Evolutionary conservation across 2,329 filamentous ascomycete genomes (phyloP), one percentile per base, ranked within the genome.

Genomic region (Metarhizium rileyi): DNA sequence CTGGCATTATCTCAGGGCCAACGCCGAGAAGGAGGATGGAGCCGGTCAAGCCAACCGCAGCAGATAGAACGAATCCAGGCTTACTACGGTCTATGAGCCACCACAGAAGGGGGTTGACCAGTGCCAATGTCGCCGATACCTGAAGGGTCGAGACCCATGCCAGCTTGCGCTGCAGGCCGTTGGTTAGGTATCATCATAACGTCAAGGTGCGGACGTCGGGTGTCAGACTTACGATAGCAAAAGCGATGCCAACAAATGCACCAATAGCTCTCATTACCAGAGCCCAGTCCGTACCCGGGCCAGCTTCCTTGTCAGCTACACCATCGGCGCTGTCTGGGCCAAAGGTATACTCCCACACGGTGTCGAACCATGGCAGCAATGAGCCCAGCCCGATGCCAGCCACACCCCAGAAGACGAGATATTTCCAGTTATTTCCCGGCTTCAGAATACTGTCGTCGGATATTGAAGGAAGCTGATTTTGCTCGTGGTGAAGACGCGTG

Each of bases 61-160:
- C 75, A 0, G 88, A 90, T 49, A 96, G 77, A 30, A 93, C 70
- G 57, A 97, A 86, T 4, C 93, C 93, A 0, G 90, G 79, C 57
- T 82, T 83, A 44, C 89, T 93, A 46, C 91, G 87, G 68, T 98
- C 93, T 61, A 98, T 86, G 23, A 97, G 75, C 68, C 95, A 98
- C 93, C 93, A 98, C 18, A 98, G 73, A 9, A 93, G 86, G 1
- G 93, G 91, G 63, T 97, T 97, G 20, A 86, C 88, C 52, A 97
- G 80, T 22, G 90, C 87, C 45, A 98, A 81, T 1, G 90, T 93
- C 25, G 94, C 68, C 1, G 90, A 94, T 20, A 94, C 83, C 67
- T 98, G 93, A n/a, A 95, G 80, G 1, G 90, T 93, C 8, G 90
- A 96, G 59, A 90, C 80, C 93, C 93, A 98, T 1, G 89, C 87